phyloP scores from a whole-genome alignment of 73 alveolate genomes.

The Tetrahymena malaccensis region DNA sequence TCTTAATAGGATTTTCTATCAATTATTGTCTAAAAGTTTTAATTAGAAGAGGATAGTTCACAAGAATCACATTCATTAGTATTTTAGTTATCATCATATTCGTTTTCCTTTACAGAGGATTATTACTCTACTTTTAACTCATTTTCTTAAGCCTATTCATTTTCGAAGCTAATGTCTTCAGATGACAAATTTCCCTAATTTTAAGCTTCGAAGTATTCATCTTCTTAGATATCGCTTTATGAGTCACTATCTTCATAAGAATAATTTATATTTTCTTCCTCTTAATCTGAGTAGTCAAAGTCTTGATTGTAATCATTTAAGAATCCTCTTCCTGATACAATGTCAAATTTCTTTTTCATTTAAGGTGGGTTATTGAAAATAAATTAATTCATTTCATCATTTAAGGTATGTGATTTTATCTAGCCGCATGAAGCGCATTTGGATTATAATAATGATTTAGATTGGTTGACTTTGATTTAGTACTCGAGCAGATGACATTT shows the following conservation, averaged over 20 bases:
- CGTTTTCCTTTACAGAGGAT: neutral
- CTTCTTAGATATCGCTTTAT: neutral
- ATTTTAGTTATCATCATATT: neutral
- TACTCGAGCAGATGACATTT: neutral
- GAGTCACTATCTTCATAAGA: neutral
- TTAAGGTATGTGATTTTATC: neutral
- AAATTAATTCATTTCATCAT: neutral
- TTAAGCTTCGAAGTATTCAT: neutral
- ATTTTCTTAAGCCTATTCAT: neutral
- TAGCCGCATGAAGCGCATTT: neutral
- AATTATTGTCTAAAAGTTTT: neutral
- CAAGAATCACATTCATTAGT: neutral
- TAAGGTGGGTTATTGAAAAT: neutral
- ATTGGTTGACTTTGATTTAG: neutral
- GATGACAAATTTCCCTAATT: neutral
- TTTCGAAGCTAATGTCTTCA: neutral
- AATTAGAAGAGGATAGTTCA: neutral
- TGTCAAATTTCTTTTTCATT: neutral
- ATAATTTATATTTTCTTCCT: neutral
- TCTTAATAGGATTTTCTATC: neutral
- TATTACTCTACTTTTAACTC: neutral
- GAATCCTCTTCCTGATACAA: neutral
- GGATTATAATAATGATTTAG: neutral
- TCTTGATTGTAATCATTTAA: neutral
- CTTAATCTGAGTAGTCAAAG: neutral